Percentiles rank a stretch among this genome's conserved stretches.
These are phyloP conservation scores for Globisporangium uncinulatum DNA, from an alignment of 352 stramenopile genomes.

Conservation along the genomic window DNA sequence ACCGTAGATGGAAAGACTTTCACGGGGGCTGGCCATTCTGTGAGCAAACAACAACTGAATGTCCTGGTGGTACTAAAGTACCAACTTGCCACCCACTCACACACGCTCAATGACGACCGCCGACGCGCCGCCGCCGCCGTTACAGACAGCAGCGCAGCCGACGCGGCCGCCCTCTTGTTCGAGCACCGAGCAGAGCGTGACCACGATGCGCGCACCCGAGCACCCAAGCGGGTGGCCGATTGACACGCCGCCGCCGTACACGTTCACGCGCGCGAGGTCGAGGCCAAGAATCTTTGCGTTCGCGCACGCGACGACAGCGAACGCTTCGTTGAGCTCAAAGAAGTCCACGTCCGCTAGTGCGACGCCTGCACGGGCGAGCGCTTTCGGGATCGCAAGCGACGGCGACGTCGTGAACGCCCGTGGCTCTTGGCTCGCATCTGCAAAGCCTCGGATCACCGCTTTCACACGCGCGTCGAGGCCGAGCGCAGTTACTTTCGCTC, in stretches of 20 bases:
- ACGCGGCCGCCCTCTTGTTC: slow-evolving; percentile 87
- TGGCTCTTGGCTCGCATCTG: slow-evolving; percentile 73
- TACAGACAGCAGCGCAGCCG: slow-evolving; percentile 94
- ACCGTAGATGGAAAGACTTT: no score
- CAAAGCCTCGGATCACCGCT: slow-evolving; percentile 64
- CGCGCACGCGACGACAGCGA: slow-evolving; percentile 92
- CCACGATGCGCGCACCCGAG: slow-evolving; percentile 86
- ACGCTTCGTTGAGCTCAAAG: slow-evolving; percentile 98
- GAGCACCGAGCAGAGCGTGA: slow-evolving; percentile 90
- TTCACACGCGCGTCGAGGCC: slow-evolving; percentile 51
- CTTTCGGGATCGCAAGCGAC: slow-evolving; percentile 88
- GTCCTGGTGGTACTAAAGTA: not conserved
- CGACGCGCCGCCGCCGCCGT: slow-evolving; percentile 94
- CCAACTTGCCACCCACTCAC: not conserved
- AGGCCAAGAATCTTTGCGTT: slow-evolving; percentile 91
- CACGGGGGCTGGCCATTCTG: no score
- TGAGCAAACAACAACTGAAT: not conserved
- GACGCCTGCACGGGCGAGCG: slow-evolving; percentile 70
- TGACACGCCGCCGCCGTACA: slow-evolving; percentile 85
- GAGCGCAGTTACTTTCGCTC: slow-evolving; percentile 54
- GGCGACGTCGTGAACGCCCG: slow-evolving; percentile 93
- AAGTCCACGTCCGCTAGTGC: slow-evolving; percentile 89
- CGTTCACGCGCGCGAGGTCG: slow-evolving; percentile 88
- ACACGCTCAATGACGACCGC: slow-evolving; percentile 92
- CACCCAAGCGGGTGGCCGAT: slow-evolving; percentile 66